Percentiles rank a stretch among this genome's conserved stretches.
phyloP scores from a whole-genome alignment of 2,329 filamentous ascomycete species.

The Monascus ruber region DNA sequence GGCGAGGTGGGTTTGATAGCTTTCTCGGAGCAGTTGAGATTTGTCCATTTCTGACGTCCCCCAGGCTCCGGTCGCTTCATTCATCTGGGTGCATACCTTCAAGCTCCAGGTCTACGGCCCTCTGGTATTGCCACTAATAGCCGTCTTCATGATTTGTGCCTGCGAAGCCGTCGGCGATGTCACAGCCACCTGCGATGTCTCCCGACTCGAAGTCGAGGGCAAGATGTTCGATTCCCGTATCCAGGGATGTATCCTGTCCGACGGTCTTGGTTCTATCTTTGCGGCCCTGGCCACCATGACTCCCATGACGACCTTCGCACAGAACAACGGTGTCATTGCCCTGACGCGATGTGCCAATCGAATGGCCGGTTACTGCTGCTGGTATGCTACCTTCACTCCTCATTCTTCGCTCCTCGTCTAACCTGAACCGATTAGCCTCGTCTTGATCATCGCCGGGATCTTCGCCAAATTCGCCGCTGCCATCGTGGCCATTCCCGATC shows the following conservation, averaged over 20 bases:
- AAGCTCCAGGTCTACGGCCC: constrained; percentile 54
- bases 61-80: constrained; percentile 54
- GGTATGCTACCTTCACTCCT: constrained; percentile 7
- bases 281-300: constrained; percentile 55
- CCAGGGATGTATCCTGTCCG: constrained; percentile 60
- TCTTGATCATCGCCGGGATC: constrained; percentile 68
- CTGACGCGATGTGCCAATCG: constrained; percentile 67
- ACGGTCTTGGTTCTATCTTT: constrained; percentile 64
- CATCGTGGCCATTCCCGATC: constrained; percentile 60
- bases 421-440: constrained; percentile 32
- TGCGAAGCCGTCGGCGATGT: constrained; percentile 60
- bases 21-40: background rate
- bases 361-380: constrained; percentile 55
- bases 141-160: constrained; percentile 49
- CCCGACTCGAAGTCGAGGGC: constrained; percentile 52
- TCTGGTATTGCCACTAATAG: constrained; percentile 51
- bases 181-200: constrained; percentile 57
- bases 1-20: constrained; percentile 35
- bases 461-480: constrained; percentile 75
- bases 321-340: constrained; percentile 66
- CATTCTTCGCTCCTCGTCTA: background rate
- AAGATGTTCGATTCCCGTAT: constrained; percentile 55
- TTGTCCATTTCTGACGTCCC: constrained; percentile 34
- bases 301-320: constrained; percentile 57
- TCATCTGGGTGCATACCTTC: constrained; percentile 61